Conservation (phyloP, 371 early-diverging fungal species). For the Apophysomyces ossiformis region DNA sequence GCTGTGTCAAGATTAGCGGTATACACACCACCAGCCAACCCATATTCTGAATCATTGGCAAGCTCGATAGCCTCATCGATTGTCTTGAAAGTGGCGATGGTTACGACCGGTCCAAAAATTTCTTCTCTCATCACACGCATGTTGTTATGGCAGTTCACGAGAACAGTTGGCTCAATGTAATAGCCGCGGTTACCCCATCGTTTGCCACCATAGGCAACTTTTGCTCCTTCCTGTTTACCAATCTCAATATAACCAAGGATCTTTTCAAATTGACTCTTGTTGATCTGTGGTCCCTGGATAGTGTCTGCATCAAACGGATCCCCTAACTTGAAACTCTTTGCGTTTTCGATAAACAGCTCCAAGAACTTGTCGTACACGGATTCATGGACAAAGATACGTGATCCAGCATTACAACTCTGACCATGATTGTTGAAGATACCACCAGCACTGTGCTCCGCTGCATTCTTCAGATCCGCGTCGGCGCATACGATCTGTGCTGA, state of each 20-base stretch:
- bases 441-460: constrained; percentile 69
- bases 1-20: constrained; percentile 71
- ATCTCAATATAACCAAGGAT: constrained; percentile 66
- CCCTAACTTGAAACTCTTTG: constrained; percentile 65
- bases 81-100: constrained; percentile 74
- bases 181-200: constrained; percentile 73
- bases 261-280: constrained; percentile 75
- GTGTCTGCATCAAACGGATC: constrained; percentile 61
- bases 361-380: constrained; percentile 74
- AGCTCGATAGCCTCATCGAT: constrained; percentile 78
- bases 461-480: constrained; percentile 82
- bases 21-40: constrained; percentile 87
- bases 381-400: constrained; percentile 84
- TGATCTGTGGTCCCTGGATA: constrained; percentile 79
- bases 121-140: constrained; percentile 81
- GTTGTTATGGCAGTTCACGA: constrained; percentile 66
- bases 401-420: constrained; percentile 90
- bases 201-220: constrained; percentile 69
- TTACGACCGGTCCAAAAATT: constrained; percentile 92
- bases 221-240: constrained; percentile 66
- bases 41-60: constrained; percentile 82
- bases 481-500: constrained; percentile 84
- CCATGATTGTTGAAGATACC: constrained; percentile 85
- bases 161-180: constrained; percentile 83
- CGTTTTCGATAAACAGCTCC: constrained; percentile 62